Evolutionary conservation across 73 alveolate genomes (phyloP), one percentile per base, ranked within the genome.

Genomic region (Paramecium primaurelia): DNA sequence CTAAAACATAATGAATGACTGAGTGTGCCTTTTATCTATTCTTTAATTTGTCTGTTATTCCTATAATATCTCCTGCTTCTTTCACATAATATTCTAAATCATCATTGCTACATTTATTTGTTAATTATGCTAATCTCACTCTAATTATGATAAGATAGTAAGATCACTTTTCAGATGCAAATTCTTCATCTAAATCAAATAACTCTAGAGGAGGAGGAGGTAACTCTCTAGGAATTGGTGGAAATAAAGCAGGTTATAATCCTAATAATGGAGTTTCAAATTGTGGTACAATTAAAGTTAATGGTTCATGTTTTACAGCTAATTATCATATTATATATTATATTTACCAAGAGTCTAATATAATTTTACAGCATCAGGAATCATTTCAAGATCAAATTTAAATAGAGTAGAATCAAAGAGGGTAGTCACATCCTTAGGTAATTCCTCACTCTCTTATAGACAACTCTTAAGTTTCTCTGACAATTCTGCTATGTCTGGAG

Each of bases 261-360:
- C 97, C 93, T 10, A 99, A 98, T 95, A 98, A 93, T 16, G 99
- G 99, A 0, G 99, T 97, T 94, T 98, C 99, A 95, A 98, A 98
- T 73, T 94, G 95, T n/a, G 99, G 99, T 9, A 99, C 99, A 64
- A 98, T 98, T 38, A 98, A 95, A 44, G 99, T 95, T 58, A 98
- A 93, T 12, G 98, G 98, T 71, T 97, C 99, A 69, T 97, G 99
- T 86, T 95, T 97, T 0, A 97, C 98, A 73, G 92, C 97, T 45
- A 96, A 71, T 77, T 93, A 77, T 9, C 5, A 32, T 64, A 64
- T 64, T 2, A 59, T 16, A 26, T 22, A 59, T 30, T 9, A 1
- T 1, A 1, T 10, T 59, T 59, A 59, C 77, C 3, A 26, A 59
- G 38, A 18, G 77, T 59, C 91, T 92, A 95, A 92, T 80, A 98